Conservation (phyloP, 179 eudicot species). For the Amaranthus tricolor region DNA sequence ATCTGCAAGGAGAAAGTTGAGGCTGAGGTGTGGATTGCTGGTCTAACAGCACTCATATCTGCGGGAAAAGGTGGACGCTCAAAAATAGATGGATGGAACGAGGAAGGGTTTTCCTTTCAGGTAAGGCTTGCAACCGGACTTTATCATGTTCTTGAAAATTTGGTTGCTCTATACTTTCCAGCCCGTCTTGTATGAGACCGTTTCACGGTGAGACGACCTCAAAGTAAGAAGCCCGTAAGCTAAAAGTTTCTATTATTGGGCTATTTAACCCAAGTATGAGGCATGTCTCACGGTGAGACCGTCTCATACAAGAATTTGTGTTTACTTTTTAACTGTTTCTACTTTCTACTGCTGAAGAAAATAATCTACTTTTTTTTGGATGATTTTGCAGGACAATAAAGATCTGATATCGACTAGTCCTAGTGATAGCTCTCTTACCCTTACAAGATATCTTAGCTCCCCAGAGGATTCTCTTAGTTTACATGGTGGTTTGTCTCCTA, state of each 20-base stretch:
- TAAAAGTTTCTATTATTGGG: too few species aligned
- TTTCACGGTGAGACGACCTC: too few species aligned
- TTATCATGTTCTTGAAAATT: conserved; percentile 1
- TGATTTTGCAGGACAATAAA: conserved; percentile 62
- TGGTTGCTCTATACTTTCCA: background rate
- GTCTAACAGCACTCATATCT: conserved; percentile 74
- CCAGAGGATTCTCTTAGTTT: conserved; percentile 60
- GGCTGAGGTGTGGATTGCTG: conserved; percentile 95
- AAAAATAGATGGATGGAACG: conserved; percentile 92
- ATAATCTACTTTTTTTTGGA: background rate
- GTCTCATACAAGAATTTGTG: background rate
- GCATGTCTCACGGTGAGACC: too few species aligned
- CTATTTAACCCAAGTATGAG: too few species aligned
- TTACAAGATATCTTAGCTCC: conserved; percentile 57
- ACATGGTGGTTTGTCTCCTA: conserved; percentile 52
- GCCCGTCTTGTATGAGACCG: background rate
- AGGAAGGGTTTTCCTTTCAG: conserved; percentile 72
- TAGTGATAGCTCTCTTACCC: conserved; percentile 65
- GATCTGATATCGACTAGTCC: conserved; percentile 70
- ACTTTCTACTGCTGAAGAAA: background rate
- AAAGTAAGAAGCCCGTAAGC: too few species aligned
- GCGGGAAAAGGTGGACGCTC: conserved; percentile 83
- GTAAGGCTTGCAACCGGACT: conserved; percentile 35
- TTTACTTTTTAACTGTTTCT: background rate
- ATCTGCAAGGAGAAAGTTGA: conserved; percentile 97